Base-by-base conservation (phyloP, 306 rosid genomes). In the Arachis stenosperma region DNA sequence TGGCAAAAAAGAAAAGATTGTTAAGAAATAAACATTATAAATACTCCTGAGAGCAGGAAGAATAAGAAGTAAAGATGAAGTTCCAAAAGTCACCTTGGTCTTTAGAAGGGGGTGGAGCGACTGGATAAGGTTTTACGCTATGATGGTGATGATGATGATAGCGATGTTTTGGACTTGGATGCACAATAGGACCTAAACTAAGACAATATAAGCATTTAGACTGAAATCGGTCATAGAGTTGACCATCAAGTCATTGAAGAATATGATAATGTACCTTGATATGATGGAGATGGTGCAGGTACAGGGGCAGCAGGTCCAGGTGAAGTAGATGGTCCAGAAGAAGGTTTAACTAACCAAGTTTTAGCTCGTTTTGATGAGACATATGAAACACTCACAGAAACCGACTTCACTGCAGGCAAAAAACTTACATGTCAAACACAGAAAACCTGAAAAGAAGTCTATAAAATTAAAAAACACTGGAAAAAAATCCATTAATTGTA, bases 71-170 rank as follows among this genome's bases (percentile, higher is more conserved):
- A 36, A 39, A 46, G 63, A 66, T 60, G 53, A 70, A 51, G 64
- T 65, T 65, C 33, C 52, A 40, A 42, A 84, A 67, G 6, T 65
- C 84, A 89, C 98, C 96, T 81, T 84, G 86, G 76, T 84, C 89
- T 67, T 82, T 81, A 54, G 93, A 78, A 51, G 98, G 97, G 14
- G 95, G 76, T 69, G 96, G 90, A 67, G 98, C 90, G 79, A 61
- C 73, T 22, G 69, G 61, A 71, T 41, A 77, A 64, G 93, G 85
- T 70, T 81, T 84, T 69, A 13, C 76, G 67, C 41, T 85, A 64
- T 67, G 92, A 61, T 62, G 90, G 67, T 6, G 94, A 64, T 33
- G 91, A 37, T 30, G 89, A 58, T 14, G 85, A 65, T 10, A 62
- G 62, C 41, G 72, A n/a, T 30, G 87, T 40, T 73, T 69, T 22